Percentiles rank a stretch among this genome's conserved stretches.
Conservation (phyloP, 1,139 yeast genomes). For the Magnusiomyces sp. region DNA sequence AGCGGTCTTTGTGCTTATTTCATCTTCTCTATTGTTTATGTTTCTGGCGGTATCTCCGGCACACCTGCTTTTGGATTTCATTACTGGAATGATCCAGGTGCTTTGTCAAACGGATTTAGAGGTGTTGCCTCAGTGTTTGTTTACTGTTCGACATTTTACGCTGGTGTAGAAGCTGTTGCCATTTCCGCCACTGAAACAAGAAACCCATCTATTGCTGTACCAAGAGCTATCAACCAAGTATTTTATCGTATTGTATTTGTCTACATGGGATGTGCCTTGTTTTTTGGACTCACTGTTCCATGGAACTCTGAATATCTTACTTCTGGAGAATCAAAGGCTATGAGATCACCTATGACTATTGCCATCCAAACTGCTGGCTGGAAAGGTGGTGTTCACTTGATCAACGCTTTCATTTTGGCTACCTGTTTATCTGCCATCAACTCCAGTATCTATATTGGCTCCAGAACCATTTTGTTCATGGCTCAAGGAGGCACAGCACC, state of each 20-base stretch:
- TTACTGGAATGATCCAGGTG: constrained; percentile 90
- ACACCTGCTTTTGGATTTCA: constrained; percentile 31
- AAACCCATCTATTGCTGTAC: constrained; percentile 78
- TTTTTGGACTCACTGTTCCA: constrained; percentile 78
- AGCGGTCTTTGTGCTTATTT: constrained; percentile 49
- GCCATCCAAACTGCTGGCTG: constrained; percentile 64
- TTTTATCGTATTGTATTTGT: constrained; percentile 71
- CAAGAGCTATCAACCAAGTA: constrained; percentile 76
- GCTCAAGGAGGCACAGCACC: constrained; percentile 59
- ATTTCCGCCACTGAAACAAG: constrained; percentile 82
- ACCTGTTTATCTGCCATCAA: constrained; percentile 67
- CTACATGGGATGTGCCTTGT: constrained; percentile 69
- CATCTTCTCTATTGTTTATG: constrained; percentile 50
- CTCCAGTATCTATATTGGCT: constrained; percentile 57
- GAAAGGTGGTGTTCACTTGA: constrained; percentile 57
- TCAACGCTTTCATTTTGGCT: constrained; percentile 63
- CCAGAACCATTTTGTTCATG: constrained; percentile 53
- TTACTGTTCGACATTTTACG: constrained; percentile 55
- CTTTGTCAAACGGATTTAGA: constrained; percentile 54
- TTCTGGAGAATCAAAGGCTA: constrained; percentile 34
- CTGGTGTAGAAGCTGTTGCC: constrained; percentile 80
- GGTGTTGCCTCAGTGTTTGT: constrained; percentile 66
- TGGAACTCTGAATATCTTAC: constrained; percentile 49
- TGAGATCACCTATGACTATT: constrained; percentile 68
- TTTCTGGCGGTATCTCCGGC: constrained; percentile 49